Percentiles rank a stretch among this genome's conserved stretches.
Conservation (phyloP, 306 rosid species). For the Vigna unguiculata region DNA sequence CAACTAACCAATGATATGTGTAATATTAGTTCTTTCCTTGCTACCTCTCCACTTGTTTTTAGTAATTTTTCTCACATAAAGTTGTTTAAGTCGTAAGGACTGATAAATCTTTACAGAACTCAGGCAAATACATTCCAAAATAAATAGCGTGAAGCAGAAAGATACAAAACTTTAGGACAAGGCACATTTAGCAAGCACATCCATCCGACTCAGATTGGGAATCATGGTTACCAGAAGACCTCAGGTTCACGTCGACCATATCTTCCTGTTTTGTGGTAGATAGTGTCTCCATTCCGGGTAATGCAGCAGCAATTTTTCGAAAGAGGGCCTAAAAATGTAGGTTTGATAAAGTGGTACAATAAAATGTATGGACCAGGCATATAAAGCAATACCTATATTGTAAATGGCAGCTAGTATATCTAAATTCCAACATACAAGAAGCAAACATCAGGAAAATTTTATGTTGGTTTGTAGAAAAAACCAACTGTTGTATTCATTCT, state of each 20-base stretch:
- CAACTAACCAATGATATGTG: conserved; percentile 16
- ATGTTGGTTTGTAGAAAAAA: conserved; percentile 28
- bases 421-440: conserved; percentile 20
- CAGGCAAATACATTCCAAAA: conserved; percentile 44
- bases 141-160: conserved; percentile 40
- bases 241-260: conserved; percentile 90
- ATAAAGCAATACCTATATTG: background rate
- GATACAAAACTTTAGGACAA: conserved; percentile 47
- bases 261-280: conserved; percentile 90
- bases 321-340: conserved; percentile 67
- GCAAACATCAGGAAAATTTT: background rate
- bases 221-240: conserved; percentile 60
- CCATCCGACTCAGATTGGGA: conserved; percentile 72
- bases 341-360: conserved; percentile 41
- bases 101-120: conserved; percentile 54
- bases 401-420: conserved; percentile 31
- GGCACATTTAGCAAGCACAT: conserved; percentile 66
- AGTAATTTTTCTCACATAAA: conserved; percentile 39
- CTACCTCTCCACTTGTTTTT: conserved; percentile 43
- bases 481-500: conserved; percentile 5
- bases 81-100: conserved; percentile 47
- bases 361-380: conserved; percentile 30
- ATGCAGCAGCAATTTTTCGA: conserved; percentile 91
- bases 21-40: conserved; percentile 15
- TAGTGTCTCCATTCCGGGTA: conserved; percentile 93